Base-by-base conservation (phyloP, 2,329 filamentous ascomycete genomes). In the Epichloe festucae region DNA sequence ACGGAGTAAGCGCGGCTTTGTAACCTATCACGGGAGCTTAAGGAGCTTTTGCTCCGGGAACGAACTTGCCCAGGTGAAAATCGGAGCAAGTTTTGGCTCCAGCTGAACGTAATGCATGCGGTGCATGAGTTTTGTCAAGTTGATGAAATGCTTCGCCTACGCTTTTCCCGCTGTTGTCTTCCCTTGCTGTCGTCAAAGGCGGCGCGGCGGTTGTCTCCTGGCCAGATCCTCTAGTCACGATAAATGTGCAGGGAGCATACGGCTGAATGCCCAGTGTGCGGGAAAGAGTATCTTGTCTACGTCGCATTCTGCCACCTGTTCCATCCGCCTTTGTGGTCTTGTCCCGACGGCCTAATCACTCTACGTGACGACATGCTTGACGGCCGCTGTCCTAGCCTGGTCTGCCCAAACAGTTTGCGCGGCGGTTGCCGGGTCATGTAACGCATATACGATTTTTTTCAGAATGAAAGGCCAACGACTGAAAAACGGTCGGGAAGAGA, bases 231-330 rank as follows among this genome's bases (percentile, higher is more conserved):
- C 43, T 40, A 55, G 36, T 69, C 58, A 61, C 59, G 62, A 63
- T 79, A 78, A 73, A 81, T 81, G 77, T 81, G 78, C 72, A 73
- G 67, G 64, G 75, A 78, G 74, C 67, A 79, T 67, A 72, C 67
- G 59, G 73, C 74, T 61, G 67, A 72, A 63, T 81, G 78, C 72
- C 74, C 73, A 69, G 77, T 76, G 61, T 81, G 77, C 71, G 71
- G 76, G 70, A 79, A 77, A 67, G 68, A 71, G 58, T 79, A 80
- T 63, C 70, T 81, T 59, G 64, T 78, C 61, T 80, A 74, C 69
- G 73, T 81, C 67, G 69, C 73, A 58, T 79, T 81, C 59, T 81
- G 78, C 60, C 66, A 66, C 56, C 60, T 69, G 47, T 76, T 72
- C 56, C 74, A 73, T 57, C 75, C 74, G 40, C 75, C 76, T 31